Evolutionary conservation across 208 protist species (phyloP).

Genomic region (Leishmania lainsoni): DNA sequence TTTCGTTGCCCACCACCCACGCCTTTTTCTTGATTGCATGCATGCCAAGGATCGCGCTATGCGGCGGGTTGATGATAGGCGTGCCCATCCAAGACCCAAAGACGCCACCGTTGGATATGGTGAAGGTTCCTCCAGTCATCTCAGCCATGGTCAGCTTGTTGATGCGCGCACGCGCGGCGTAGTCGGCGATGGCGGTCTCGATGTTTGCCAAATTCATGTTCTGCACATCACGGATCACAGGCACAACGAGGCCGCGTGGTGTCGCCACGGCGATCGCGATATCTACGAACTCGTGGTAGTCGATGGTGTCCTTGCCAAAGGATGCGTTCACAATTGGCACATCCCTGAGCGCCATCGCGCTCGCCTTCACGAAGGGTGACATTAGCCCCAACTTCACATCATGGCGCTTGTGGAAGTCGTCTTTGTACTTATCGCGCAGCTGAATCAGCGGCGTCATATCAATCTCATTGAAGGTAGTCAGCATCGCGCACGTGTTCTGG

Average conservation of each 20-base stretch:
- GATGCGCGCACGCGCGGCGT: constrained; percentile 89
- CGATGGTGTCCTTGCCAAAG: constrained; percentile 95
- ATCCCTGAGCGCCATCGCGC: constrained; percentile 95
- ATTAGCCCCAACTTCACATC: constrained; percentile 99
- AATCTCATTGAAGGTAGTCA: constrained; percentile 99
- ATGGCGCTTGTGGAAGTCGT: constrained; percentile 97
- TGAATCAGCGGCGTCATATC: constrained; percentile 96
- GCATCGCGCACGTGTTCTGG: constrained; percentile 98
- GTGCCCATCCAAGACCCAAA: constrained; percentile 99
- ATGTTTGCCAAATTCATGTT: constrained; percentile 96
- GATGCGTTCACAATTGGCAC: constrained; percentile 96
- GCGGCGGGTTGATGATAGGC: constrained; percentile 99
- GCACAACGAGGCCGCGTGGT: constrained; percentile 97
- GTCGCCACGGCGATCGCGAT: constrained; percentile 98
- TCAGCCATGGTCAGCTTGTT: constrained; percentile 96
- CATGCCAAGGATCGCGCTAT: constrained; percentile 99
- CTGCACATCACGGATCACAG: constrained; percentile 97
- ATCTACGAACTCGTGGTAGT: constrained; percentile 98
- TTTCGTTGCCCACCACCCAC: constrained; percentile 91
- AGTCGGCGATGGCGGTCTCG: constrained; percentile 94
- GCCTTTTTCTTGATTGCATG: constrained; percentile 97
- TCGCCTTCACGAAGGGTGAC: constrained; percentile 98
- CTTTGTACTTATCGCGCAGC: constrained; percentile 97
- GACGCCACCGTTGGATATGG: constrained; percentile 99
- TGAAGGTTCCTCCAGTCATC: constrained; percentile 99